phyloP scores from a whole-genome alignment of 2,329 filamentous ascomycete species.

The Fusarium poae region DNA sequence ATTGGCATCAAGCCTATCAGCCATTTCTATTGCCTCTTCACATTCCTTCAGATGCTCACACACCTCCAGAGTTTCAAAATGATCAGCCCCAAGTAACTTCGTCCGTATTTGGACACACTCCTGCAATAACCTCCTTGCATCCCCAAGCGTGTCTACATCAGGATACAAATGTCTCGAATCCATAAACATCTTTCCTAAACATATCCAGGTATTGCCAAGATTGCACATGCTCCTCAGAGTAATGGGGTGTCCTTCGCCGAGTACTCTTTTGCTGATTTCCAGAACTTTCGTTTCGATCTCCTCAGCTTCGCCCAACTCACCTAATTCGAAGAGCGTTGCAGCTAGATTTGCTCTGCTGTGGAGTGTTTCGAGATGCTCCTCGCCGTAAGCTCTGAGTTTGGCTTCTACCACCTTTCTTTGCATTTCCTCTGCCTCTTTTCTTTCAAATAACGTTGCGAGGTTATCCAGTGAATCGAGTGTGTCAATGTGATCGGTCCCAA shows the following conservation, averaged over 20 bases:
- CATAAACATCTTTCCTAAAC: not conserved
- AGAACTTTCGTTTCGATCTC: not conserved
- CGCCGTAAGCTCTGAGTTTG: not conserved
- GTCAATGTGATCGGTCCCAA: not conserved
- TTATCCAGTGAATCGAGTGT: not conserved
- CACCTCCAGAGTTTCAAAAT: not conserved
- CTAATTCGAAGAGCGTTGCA: not conserved
- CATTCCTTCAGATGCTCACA: not conserved
- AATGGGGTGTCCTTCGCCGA: constrained; percentile 23
- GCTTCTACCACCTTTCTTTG: not conserved
- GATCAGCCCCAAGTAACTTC: not conserved
- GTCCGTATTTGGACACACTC: not conserved
- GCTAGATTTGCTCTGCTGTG: constrained; percentile 6
- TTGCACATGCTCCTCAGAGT: not conserved
- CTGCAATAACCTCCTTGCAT: not conserved
- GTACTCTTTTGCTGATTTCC: constrained; percentile 4
- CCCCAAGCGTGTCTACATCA: not conserved
- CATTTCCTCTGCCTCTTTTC: not conserved
- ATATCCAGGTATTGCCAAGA: not conserved
- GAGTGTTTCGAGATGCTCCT: not conserved
- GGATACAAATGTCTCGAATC: not conserved
- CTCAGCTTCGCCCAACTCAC: not conserved
- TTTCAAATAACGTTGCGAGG: not conserved
- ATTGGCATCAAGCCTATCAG: not conserved
- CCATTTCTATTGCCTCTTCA: not conserved